Conservation (phyloP, 2,329 filamentous ascomycete genomes). For the Leptographium radiaticola region DNA sequence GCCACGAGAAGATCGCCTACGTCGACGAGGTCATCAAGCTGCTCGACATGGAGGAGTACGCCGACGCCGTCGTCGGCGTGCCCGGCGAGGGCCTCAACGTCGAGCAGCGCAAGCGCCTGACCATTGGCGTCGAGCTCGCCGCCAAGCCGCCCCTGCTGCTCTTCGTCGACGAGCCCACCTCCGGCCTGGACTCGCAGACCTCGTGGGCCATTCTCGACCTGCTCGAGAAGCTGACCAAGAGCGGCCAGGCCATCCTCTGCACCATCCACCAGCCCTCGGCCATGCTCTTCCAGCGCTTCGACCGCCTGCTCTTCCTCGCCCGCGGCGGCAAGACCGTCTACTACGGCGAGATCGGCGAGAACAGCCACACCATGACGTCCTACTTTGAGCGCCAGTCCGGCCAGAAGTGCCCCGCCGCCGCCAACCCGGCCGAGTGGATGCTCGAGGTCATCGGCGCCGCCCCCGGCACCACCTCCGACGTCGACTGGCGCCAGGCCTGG, state of each 20-base stretch:
- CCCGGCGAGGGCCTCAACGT: conserved; percentile 74
- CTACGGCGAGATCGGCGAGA: conserved; percentile 59
- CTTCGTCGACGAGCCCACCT: conserved; percentile 94
- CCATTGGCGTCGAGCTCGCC: conserved; percentile 83
- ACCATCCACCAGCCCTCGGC: conserved; percentile 93
- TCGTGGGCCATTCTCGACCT: conserved; percentile 85
- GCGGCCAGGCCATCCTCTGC: conserved; percentile 82
- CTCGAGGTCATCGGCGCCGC: conserved; percentile 49
- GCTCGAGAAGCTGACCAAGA: conserved; percentile 77
- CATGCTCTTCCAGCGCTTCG: conserved; percentile 86
- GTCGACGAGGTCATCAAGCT: conserved; percentile 86
- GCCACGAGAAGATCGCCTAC: conserved; percentile 71
- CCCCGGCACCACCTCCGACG: conserved; percentile 47
- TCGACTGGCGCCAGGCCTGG: conserved; percentile 55
- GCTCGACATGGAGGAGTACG: conserved; percentile 80
- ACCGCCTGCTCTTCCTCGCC: conserved; percentile 66
- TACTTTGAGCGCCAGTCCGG: conserved; percentile 70
- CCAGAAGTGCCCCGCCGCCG: conserved; percentile 47
- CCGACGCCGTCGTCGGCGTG: conserved; percentile 81
- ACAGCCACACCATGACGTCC: conserved; percentile 51
- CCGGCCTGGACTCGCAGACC: conserved; percentile 83
- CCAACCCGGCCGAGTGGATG: conserved; percentile 80
- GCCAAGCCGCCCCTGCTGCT: conserved; percentile 81
- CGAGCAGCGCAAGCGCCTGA: conserved; percentile 62
- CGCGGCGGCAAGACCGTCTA: conserved; percentile 68